These are phyloP conservation scores for Leccinum imitatum DNA, from an alignment of 768 basidiomycete species.

Conservation along the genomic window DNA sequence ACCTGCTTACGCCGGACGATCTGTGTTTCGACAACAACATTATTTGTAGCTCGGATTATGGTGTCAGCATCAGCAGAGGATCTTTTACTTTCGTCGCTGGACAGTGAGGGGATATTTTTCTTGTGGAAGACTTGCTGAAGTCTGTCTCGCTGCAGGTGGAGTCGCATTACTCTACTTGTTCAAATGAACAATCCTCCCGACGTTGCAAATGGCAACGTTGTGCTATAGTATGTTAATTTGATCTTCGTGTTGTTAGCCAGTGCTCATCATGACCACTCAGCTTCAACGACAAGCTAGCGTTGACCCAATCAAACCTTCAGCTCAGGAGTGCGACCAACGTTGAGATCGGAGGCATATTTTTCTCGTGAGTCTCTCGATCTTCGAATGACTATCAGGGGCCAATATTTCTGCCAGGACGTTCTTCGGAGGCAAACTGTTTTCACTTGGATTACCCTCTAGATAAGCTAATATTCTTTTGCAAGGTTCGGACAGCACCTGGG, in stretches of 20 bases:
- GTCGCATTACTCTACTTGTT: constrained; percentile 69
- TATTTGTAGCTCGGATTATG: constrained; percentile 72
- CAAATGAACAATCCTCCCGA: constrained; percentile 69
- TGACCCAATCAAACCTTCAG: constrained; percentile 61
- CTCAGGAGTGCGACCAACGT: constrained; percentile 57
- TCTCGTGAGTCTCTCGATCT: constrained; percentile 54
- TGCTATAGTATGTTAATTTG: constrained; percentile 55
- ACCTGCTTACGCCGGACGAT: constrained; percentile 63
- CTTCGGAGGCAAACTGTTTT: constrained; percentile 63
- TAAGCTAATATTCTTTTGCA: constrained; percentile 9
- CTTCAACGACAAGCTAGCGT: constrained; percentile 65
- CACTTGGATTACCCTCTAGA: neutral
- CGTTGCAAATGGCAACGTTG: constrained; percentile 71
- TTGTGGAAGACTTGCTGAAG: constrained; percentile 1
- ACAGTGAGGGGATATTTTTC: constrained; percentile 45
- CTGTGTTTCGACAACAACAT: constrained; percentile 57
- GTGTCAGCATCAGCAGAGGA: constrained; percentile 71
- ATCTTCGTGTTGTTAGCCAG: neutral
- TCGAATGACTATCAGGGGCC: neutral
- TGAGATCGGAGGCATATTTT: constrained; percentile 67
- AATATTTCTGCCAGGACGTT: constrained; percentile 54
- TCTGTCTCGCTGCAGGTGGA: constrained; percentile 49
- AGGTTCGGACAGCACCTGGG: constrained; percentile 71
- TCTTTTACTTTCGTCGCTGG: constrained; percentile 61
- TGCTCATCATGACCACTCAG: constrained; percentile 31